Conservation (phyloP, 2,329 filamentous ascomycete species). For the Fusarium aywerte region DNA sequence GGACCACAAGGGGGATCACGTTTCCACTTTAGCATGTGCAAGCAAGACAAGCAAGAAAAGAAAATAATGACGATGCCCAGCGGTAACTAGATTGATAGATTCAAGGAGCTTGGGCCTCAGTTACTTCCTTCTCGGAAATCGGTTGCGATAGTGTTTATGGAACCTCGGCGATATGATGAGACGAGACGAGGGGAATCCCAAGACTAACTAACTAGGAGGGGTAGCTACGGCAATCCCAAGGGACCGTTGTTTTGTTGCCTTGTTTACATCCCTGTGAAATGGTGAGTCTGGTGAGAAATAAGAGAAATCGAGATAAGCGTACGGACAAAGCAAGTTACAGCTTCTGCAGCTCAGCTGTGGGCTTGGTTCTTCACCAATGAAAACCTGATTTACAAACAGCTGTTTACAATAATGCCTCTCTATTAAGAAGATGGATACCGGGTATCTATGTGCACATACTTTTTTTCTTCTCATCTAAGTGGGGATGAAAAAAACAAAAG, state of each 20-base stretch:
- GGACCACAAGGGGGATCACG: slow-evolving; percentile 27
- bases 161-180: slow-evolving; percentile 13
- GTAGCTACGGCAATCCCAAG: slow-evolving; percentile 27
- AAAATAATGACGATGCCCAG: slow-evolving; percentile 1
- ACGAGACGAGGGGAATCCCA: not conserved
- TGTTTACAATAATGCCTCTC: slow-evolving; percentile 34
- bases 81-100: not conserved
- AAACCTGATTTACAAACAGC: slow-evolving; percentile 3
- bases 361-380: slow-evolving; percentile 21
- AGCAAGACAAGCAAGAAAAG: slow-evolving; percentile 14
- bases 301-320: slow-evolving; percentile 25
- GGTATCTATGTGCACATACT: slow-evolving; percentile 25
- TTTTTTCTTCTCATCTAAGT: not conserved
- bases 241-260: slow-evolving; percentile 30
- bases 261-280: slow-evolving; percentile 32
- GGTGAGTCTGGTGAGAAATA: slow-evolving; percentile 16
- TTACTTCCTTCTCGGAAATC: slow-evolving; percentile 19
- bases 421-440: slow-evolving; percentile 25
- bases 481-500: slow-evolving; percentile 19
- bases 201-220: slow-evolving; percentile 12
- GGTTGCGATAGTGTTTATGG: slow-evolving; percentile 1
- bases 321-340: slow-evolving; percentile 14
- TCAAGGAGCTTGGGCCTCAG: slow-evolving; percentile 16
- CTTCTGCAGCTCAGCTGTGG: slow-evolving; percentile 11
- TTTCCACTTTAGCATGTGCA: slow-evolving; percentile 11